Evolutionary conservation across 2,329 filamentous ascomycete species (phyloP).

Genomic region (Zymoseptoria brevis): DNA sequence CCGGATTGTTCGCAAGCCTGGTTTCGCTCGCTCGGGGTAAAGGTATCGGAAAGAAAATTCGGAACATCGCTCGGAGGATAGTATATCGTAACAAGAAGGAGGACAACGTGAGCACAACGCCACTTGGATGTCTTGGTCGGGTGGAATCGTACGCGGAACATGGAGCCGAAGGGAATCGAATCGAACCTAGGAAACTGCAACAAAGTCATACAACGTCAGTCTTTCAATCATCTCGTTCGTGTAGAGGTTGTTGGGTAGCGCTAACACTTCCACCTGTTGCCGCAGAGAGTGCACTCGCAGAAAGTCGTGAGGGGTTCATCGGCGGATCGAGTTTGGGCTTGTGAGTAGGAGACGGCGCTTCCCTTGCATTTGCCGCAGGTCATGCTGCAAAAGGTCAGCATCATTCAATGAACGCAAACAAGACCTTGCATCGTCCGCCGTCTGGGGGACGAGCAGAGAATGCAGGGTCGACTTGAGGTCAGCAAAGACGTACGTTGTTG

Average conservation of each 20-base stretch:
- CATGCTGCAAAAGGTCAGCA: conserved; percentile 49
- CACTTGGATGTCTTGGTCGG: background rate
- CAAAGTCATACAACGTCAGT: too few relatives aligned
- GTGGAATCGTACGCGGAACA: background rate
- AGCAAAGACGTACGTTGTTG: conserved; percentile 24
- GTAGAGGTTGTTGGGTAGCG: background rate
- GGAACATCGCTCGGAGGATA: background rate
- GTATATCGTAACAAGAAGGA: background rate
- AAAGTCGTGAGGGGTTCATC: conserved; percentile 72
- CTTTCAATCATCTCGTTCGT: background rate
- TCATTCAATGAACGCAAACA: conserved; percentile 22
- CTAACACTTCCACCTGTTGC: conserved; percentile 43
- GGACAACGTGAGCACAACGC: background rate
- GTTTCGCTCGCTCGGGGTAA: background rate
- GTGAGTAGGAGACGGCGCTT: conserved; percentile 90
- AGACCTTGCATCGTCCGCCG: conserved; percentile 22
- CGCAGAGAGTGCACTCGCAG: conserved; percentile 47
- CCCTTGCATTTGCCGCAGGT: conserved; percentile 87
- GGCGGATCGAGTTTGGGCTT: conserved; percentile 89
- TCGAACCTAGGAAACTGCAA: background rate
- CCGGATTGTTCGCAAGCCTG: background rate
- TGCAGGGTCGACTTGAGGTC: conserved; percentile 8
- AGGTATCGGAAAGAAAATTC: background rate
- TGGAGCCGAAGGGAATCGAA: background rate
- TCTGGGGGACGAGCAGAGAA: conserved; percentile 5